A percentile compares a stretch with the other conserved stretches of the same genome.
Conservation (phyloP, 345 rosid species). For the Rhodamnia rubescens region DNA sequence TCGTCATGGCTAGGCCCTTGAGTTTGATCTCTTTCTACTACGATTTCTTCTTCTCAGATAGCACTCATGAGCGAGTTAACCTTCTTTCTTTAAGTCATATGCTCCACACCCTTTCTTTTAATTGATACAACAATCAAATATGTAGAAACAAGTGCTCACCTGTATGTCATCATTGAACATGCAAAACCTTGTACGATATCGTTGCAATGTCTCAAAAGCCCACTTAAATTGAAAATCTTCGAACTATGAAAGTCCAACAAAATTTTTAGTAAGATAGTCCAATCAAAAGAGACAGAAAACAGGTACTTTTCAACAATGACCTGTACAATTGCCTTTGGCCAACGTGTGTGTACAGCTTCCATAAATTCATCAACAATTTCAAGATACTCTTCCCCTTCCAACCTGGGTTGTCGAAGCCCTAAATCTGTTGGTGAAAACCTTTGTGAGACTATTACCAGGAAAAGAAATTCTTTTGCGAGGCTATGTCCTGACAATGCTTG, state of each 20-base stretch:
- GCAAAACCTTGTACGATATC: constrained; percentile 80
- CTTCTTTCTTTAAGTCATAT: not conserved
- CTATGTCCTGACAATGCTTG: not conserved
- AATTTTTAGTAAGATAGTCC: constrained; percentile 9
- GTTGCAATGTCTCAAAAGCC: constrained; percentile 91
- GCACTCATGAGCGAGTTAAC: not conserved
- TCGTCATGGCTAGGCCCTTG: not conserved
- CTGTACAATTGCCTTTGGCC: constrained; percentile 99
- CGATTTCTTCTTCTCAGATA: not conserved
- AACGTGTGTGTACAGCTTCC: constrained; percentile 86
- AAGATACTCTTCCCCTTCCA: constrained; percentile 93
- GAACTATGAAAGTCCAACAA: constrained; percentile 41
- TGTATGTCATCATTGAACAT: constrained; percentile 99
- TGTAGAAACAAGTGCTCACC: constrained; percentile 26
- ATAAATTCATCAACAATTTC: constrained; percentile 86
- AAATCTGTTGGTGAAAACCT: constrained; percentile 42
- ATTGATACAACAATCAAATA: not conserved
- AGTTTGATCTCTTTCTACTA: not conserved
- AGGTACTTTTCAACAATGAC: constrained; percentile 19
- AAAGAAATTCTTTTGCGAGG: not conserved
- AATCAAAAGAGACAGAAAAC: constrained; percentile 6
- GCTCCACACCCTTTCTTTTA: not conserved
- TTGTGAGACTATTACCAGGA: not conserved
- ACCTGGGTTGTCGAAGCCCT: constrained; percentile 82
- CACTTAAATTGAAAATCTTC: constrained; percentile 99